Conservation (phyloP, 108 stramenopile genomes). For the Cyclotella distinguenda region DNA sequence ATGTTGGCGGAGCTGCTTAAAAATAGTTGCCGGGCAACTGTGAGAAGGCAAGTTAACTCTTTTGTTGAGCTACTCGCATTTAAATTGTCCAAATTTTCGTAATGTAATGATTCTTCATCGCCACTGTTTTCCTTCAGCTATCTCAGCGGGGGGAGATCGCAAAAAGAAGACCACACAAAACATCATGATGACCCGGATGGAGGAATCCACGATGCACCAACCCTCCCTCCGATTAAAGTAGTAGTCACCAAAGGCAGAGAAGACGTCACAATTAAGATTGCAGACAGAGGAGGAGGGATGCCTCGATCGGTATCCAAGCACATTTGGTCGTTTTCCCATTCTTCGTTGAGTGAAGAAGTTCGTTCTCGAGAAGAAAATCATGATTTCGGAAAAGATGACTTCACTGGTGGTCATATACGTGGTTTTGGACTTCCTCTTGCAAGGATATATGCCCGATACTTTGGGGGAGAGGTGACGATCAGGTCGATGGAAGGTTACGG, state of each 20-base stretch:
- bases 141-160: slow-evolving; percentile 21
- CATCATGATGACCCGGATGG: slow-evolving; percentile 27
- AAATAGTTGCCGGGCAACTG: slow-evolving; percentile 93
- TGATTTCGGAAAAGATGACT: slow-evolving; percentile 64
- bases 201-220: slow-evolving; percentile 50
- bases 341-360: slow-evolving; percentile 68
- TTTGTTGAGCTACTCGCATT: background rate
- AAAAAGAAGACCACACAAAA: slow-evolving; percentile 49
- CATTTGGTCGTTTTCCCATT: slow-evolving; percentile 96
- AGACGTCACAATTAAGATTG: slow-evolving; percentile 97
- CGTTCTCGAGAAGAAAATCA: slow-evolving; percentile 37
- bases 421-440: slow-evolving; percentile 97
- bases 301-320: slow-evolving; percentile 85
- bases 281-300: slow-evolving; percentile 97
- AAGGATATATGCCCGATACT: slow-evolving; percentile 96
- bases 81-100: too few species aligned
- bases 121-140: slow-evolving; percentile 20
- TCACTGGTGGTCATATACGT: slow-evolving; percentile 58
- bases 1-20: slow-evolving; percentile 96
- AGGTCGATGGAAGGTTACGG: slow-evolving; percentile 99
- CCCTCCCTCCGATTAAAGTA: slow-evolving; percentile 80
- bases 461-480: slow-evolving; percentile 96
- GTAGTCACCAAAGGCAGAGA: slow-evolving; percentile 96
- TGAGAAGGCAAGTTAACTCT: slow-evolving; percentile 49
- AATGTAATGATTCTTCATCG: background rate